phyloP scores from a whole-genome alignment of 768 basidiomycete genomes.

The Galerina sulciceps region DNA sequence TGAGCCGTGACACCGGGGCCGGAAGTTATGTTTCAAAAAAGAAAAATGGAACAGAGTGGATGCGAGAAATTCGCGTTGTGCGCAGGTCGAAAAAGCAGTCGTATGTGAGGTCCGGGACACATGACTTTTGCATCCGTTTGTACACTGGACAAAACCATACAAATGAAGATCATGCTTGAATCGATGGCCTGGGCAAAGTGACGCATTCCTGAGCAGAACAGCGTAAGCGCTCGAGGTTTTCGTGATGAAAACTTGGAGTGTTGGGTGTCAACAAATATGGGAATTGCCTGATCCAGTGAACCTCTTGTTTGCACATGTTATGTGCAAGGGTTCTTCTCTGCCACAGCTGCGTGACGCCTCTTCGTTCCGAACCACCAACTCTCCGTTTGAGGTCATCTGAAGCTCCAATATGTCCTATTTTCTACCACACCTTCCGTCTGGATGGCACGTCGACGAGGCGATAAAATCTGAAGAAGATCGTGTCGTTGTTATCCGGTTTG shows the following conservation, averaged over 20 bases:
- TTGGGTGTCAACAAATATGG: background rate
- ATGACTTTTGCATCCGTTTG: conserved; percentile 25
- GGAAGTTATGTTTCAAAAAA: background rate
- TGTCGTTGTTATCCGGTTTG: conserved; percentile 92
- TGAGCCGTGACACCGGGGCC: background rate
- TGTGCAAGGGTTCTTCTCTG: background rate
- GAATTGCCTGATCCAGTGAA: background rate
- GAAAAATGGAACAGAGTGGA: conserved; percentile 9
- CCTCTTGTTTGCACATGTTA: background rate
- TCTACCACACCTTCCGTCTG: conserved; percentile 84
- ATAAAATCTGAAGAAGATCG: conserved; percentile 98
- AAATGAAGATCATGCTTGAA: conserved; percentile 2
- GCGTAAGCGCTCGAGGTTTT: background rate
- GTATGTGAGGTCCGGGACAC: conserved; percentile 26
- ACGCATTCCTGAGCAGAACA: no score
- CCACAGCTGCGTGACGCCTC: background rate
- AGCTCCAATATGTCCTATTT: conserved; percentile 77
- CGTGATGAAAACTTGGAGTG: background rate
- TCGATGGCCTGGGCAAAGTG: no score
- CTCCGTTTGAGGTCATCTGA: conserved; percentile 6
- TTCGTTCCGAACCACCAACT: conserved; percentile 1
- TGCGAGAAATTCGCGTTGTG: conserved; percentile 23
- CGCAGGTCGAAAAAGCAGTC: conserved; percentile 25
- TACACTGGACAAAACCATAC: conserved; percentile 15
- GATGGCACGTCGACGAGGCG: conserved; percentile 99